Evolutionary conservation across 2,329 filamentous ascomycete genomes (phyloP), one percentile per base, ranked within the genome.

Genomic region (Pezizomycotina sp.): DNA sequence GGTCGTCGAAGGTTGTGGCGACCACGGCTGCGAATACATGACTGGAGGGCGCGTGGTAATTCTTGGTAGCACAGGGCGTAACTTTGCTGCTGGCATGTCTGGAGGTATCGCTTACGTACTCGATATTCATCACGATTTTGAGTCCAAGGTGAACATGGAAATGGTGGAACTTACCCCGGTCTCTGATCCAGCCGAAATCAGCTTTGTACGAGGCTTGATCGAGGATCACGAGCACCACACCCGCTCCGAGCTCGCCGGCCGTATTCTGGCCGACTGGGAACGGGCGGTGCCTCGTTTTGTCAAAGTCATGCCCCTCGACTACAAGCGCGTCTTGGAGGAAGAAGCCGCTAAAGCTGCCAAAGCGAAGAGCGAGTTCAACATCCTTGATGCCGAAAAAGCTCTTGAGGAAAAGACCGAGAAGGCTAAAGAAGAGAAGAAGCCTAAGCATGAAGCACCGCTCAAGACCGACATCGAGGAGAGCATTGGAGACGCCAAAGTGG

Each of bases 11-110:
- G 86, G 86, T 61, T 71, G 92, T 48, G 86, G 86, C 66, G 86
- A 95, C 58, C 86, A 95, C 57, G 80, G 82, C 46, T 93, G 84
- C 56, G 86, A 95, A 66, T 95, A 95, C 69, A 95, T 95, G 86
- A 93, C 86, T 53, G 86, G 86, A 56, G 86, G 86, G 55, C 81
- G 84, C 55, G 68, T 93, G 32, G 64, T 95, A 47, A 69, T 92
- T 53, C 69, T 95, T 30, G 86, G 86, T 40, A 73, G 71, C 52
- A 92, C 83, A 55, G 86, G 86, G 28, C 84, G 86, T 51, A 95
- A 95, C 66, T 95, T 95, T 55, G 86, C 84, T 51, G 86, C 86
- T 44, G 86, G 86, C 66, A 95, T 95, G 86, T 93, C 84, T 53
- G 86, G 86, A 55, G 86, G 86, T 66, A 93, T 95, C 53, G 84